Percentiles rank a stretch among this genome's conserved stretches.
Conservation (phyloP, 352 stramenopile genomes). For the Phytophthora hybrid region DNA sequence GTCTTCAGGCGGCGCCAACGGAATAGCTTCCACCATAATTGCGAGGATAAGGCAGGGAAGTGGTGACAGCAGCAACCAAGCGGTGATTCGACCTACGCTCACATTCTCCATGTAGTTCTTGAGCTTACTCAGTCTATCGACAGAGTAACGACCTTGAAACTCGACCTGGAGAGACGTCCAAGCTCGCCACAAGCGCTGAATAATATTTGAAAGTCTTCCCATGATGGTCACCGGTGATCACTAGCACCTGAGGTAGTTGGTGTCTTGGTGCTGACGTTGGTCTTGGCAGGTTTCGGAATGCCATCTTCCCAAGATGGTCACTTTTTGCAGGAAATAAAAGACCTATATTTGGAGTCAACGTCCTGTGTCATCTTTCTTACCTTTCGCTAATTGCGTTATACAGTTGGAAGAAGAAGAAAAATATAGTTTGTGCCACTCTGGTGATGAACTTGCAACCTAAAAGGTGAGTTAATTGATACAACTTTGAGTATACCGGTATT, state of each 20-base stretch:
- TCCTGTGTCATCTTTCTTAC: neutral
- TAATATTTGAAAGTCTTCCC: neutral
- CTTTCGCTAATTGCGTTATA: no score
- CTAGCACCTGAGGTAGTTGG: no score
- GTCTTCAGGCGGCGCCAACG: slow-evolving; percentile 16
- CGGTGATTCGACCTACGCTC: slow-evolving; percentile 4
- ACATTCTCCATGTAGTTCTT: slow-evolving; percentile 11
- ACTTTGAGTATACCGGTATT: no score
- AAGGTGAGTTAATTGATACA: no score
- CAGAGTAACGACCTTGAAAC: slow-evolving; percentile 40
- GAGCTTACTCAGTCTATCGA: slow-evolving; percentile 19
- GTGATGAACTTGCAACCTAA: no score
- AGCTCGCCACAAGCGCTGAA: neutral
- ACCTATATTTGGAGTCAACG: neutral
- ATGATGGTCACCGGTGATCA: neutral
- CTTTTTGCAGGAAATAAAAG: neutral
- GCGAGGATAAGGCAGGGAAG: slow-evolving; percentile 18
- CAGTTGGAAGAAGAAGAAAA: no score
- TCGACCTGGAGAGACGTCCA: slow-evolving; percentile 36
- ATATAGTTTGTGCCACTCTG: no score
- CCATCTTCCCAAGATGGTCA: neutral
- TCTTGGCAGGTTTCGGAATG: neutral
- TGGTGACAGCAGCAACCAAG: slow-evolving; percentile 20
- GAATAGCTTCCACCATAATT: slow-evolving; percentile 21
- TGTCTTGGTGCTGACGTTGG: no score